Evolutionary conservation across 1,284 basidiomycete genomes (phyloP).

Genomic region (Puccinia triticina): DNA sequence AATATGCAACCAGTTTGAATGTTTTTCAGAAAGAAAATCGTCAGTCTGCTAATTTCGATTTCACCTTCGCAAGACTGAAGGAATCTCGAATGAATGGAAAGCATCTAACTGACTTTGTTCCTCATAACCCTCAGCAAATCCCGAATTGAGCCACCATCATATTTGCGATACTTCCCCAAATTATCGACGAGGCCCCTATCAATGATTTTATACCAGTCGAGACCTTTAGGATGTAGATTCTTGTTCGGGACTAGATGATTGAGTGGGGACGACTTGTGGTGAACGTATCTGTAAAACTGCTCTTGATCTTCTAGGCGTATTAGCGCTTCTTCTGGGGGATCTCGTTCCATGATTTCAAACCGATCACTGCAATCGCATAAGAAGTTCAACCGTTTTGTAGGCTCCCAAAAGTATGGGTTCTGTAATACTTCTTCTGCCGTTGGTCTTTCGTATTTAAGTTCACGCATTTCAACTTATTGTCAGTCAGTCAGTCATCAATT

Average conservation of each 20-base stretch:
- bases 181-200: slow-evolving; percentile 91
- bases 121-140: slow-evolving; percentile 88
- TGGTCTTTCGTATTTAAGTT: slow-evolving; percentile 66
- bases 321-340: slow-evolving; percentile 78
- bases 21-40: background rate
- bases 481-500: background rate
- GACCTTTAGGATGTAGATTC: background rate
- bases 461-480: background rate
- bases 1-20: slow-evolving; percentile 23
- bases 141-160: slow-evolving; percentile 84
- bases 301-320: slow-evolving; percentile 70
- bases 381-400: slow-evolving; percentile 82
- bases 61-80: background rate
- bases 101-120: slow-evolving; percentile 74
- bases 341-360: slow-evolving; percentile 95
- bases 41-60: background rate
- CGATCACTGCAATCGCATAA: slow-evolving; percentile 95
- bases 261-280: background rate
- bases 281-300: slow-evolving; percentile 51
- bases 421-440: slow-evolving; percentile 81
- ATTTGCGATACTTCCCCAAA: slow-evolving; percentile 93
- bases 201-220: slow-evolving; percentile 80
- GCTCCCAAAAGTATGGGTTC: slow-evolving; percentile 97
- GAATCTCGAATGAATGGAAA: background rate
- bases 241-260: background rate